Percentiles rank a stretch among this genome's conserved stretches.
phyloP scores from a whole-genome alignment of 495 filamentous ascomycete genomes.

The Podospora appendiculata region DNA sequence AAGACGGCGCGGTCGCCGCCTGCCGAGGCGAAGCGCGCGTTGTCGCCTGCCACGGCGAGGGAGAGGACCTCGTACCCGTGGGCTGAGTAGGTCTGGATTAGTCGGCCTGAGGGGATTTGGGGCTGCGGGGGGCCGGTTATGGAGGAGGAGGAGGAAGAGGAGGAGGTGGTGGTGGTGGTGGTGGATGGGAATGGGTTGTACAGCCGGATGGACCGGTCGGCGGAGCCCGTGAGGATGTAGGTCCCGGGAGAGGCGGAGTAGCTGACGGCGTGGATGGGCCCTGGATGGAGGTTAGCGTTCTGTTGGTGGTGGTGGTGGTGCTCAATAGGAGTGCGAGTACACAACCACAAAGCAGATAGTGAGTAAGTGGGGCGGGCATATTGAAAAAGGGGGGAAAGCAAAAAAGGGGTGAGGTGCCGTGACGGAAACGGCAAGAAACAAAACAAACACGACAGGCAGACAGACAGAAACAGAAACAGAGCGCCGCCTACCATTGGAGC shows the following conservation, averaged over 20 bases:
- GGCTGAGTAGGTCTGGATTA: slow-evolving; percentile 79
- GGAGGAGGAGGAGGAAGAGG: neutral
- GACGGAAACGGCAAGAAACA: neutral
- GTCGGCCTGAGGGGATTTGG: slow-evolving; percentile 31
- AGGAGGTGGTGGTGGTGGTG: slow-evolving; percentile 22
- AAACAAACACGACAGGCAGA: neutral
- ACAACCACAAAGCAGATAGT: neutral
- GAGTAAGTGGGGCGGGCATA: neutral
- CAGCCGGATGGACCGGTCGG: slow-evolving; percentile 77
- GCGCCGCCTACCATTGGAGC: slow-evolving; percentile 23
- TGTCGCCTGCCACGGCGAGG: slow-evolving; percentile 64
- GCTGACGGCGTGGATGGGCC: slow-evolving; percentile 63
- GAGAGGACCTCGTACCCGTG: slow-evolving; percentile 89
- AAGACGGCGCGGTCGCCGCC: slow-evolving; percentile 89
- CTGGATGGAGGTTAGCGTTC: slow-evolving; percentile 29
- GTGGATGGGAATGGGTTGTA: slow-evolving; percentile 55
- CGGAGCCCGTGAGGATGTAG: slow-evolving; percentile 78
- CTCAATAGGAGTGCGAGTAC: no score
- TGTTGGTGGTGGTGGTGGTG: neutral
- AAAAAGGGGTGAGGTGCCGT: neutral
- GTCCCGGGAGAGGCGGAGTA: slow-evolving; percentile 62
- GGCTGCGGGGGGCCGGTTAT: slow-evolving; percentile 13
- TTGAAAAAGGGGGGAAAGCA: neutral
- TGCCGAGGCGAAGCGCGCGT: slow-evolving; percentile 69
- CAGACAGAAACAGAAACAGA: neutral